Base-by-base conservation (phyloP, 2,329 filamentous ascomycete genomes). In the Acarospora socialis region DNA sequence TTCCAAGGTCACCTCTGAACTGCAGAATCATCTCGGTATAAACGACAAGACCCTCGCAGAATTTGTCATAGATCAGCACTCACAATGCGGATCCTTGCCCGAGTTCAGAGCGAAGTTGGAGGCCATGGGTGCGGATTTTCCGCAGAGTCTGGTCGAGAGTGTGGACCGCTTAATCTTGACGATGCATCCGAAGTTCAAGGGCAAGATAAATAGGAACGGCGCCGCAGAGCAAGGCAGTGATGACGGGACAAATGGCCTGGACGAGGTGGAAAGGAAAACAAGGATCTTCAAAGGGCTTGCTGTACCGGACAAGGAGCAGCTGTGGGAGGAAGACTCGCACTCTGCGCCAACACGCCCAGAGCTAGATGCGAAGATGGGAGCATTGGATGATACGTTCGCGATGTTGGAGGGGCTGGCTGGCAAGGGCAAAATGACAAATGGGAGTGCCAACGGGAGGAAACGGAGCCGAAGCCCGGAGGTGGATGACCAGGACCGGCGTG, bases 41-140 rank as follows among this genome's bases (percentile, higher is more conserved):
- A 80, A 72, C 52, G 86, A 98, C 59, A 94, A 92, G 58, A 93
- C 83, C 4, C 73, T 98, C 16, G 86, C 90, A 45, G 90, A 98
- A 57, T 98, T 93, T 52, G 74, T 98, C 48, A 93, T 98, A 50
- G 81, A 81, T 39, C 80, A 93, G 52, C 82, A 92, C 47, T 59
- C 78, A 52, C 72, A 86, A 67, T 80, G 75, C 60, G 67, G 65
- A 31, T 69, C 68, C 17, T 64, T 81, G 35, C 56, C 67, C 32
- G 75, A 80, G 17, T 98, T 95, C 61, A 80, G 80, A 59, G 62
- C 65, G 43, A 73, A 73, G 50, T 66, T 95, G 43, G 71, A 77
- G 43, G 71, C 66, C 18, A 75, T 92, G 56, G 81, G 80, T 34
- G 81, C 78, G 40, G 84, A 77, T 25, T 92, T 94, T 43, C 83